Percentiles rank a stretch among this genome's conserved stretches.
These are phyloP conservation scores for Raphanus hybrid DNA, from an alignment of 441 rosid genomes.

Conservation along the genomic window DNA sequence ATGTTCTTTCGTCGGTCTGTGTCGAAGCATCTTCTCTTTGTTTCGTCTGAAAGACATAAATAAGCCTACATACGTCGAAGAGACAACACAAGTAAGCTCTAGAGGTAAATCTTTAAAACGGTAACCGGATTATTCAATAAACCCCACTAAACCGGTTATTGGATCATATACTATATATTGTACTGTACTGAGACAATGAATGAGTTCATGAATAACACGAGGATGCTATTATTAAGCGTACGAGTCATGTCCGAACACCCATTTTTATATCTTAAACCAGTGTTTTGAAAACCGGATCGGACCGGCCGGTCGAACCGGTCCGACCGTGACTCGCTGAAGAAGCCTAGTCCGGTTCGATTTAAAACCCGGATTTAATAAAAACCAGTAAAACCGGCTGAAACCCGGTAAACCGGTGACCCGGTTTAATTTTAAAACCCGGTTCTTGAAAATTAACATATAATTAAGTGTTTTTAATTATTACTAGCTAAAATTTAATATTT, in stretches of 20 bases:
- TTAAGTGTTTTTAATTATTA: no score
- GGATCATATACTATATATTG: background rate
- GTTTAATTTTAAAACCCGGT: no score
- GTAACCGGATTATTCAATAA: slow-evolving; percentile 18
- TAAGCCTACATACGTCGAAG: slow-evolving; percentile 59
- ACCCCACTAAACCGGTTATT: slow-evolving; percentile 9
- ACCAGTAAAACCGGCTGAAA: no score
- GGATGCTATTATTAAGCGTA: slow-evolving; percentile 19
- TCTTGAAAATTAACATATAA: no score
- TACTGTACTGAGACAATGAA: background rate
- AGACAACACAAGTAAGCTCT: background rate
- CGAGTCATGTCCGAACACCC: slow-evolving; percentile 23
- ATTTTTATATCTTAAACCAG: no score
- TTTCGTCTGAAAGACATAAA: slow-evolving; percentile 61
- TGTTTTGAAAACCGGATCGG: no score
- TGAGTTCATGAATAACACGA: slow-evolving; percentile 22
- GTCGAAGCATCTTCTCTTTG: slow-evolving; percentile 66
- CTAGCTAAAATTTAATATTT: no score
- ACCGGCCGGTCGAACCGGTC: no score
- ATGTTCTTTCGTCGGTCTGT: slow-evolving; percentile 56
- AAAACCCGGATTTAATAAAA: no score
- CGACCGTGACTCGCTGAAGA: no score
- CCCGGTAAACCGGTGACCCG: no score
- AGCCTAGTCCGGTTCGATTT: no score
- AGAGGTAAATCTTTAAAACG: background rate